A percentile compares a stretch with the other conserved stretches of the same genome.
phyloP scores from a whole-genome alignment of 371 early-diverging fungal genomes.

The Actinomortierella ambigua region DNA sequence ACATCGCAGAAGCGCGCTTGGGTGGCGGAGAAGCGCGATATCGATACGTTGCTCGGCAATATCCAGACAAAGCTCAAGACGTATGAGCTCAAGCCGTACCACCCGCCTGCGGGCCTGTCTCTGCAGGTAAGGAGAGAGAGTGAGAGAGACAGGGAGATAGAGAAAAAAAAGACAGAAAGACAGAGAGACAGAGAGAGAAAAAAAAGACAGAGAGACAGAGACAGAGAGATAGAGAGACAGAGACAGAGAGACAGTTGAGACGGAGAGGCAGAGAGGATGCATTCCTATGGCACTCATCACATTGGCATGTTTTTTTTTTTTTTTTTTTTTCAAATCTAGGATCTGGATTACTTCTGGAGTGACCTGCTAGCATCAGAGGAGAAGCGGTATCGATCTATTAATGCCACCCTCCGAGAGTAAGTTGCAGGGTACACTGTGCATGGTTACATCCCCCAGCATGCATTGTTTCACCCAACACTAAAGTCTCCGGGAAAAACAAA shows the following conservation, averaged over 20 bases:
- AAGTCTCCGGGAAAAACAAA: no score
- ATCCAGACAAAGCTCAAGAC: slow-evolving; percentile 95
- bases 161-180: neutral
- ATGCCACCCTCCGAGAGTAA: slow-evolving; percentile 81
- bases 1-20: slow-evolving; percentile 80
- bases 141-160: neutral
- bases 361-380: slow-evolving; percentile 76
- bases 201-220: neutral
- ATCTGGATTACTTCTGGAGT: slow-evolving; percentile 82
- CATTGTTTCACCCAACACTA: no score
- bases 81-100: slow-evolving; percentile 85
- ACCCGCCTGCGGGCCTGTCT: slow-evolving; percentile 79
- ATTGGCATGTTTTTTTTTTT: neutral
- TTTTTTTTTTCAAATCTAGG: slow-evolving; percentile 47
- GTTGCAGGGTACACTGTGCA: slow-evolving; percentile 5
- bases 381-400: slow-evolving; percentile 75
- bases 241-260: neutral
- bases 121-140: slow-evolving; percentile 42
- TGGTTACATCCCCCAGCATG: no score
- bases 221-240: neutral
- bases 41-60: slow-evolving; percentile 89
- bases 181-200: neutral
- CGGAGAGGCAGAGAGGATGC: neutral
- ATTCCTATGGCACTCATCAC: no score
- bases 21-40: slow-evolving; percentile 89